A percentile compares a stretch with the other conserved stretches of the same genome.
Conservation (phyloP, 768 basidiomycete species). For the Phaeotremella skinneri region DNA sequence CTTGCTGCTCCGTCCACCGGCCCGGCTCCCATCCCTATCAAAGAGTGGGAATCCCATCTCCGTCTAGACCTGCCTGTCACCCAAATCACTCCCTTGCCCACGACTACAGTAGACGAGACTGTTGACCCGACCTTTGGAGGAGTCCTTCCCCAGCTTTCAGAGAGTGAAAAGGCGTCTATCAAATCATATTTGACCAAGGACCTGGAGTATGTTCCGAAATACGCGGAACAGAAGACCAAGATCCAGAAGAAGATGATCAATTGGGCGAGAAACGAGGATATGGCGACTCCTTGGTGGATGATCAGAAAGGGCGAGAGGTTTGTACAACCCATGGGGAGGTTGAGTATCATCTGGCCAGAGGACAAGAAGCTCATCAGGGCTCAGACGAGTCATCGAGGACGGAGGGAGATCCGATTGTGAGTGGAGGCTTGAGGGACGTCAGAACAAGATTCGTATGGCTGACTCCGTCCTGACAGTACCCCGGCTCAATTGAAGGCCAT, state of each 20-base stretch:
- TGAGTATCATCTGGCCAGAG: slow-evolving; percentile 62
- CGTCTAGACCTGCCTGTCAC: slow-evolving; percentile 62
- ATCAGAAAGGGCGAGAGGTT: slow-evolving; percentile 52
- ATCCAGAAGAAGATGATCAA: slow-evolving; percentile 55
- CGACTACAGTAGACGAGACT: slow-evolving; percentile 56
- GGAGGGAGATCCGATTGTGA: slow-evolving; percentile 67
- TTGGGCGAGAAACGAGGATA: slow-evolving; percentile 68
- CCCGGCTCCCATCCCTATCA: slow-evolving; percentile 24
- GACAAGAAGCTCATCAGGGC: slow-evolving; percentile 54
- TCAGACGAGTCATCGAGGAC: slow-evolving; percentile 56
- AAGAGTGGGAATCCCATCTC: slow-evolving; percentile 42
- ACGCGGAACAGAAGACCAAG: slow-evolving; percentile 56
- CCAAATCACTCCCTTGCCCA: slow-evolving; percentile 63
- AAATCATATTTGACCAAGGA: slow-evolving; percentile 67
- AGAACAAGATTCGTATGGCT: slow-evolving; percentile 56
- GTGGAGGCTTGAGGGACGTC: slow-evolving; percentile 56
- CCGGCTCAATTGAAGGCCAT: slow-evolving; percentile 50
- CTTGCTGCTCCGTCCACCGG: slow-evolving; percentile 12
- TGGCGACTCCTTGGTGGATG: slow-evolving; percentile 54
- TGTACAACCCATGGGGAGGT: slow-evolving; percentile 47
- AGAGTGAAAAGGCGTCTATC: slow-evolving; percentile 59
- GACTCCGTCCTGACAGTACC: slow-evolving; percentile 55
- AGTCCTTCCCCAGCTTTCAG: slow-evolving; percentile 56
- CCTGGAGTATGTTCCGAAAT: slow-evolving; percentile 51
- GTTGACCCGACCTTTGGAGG: slow-evolving; percentile 55